A percentile compares a stretch with the other conserved stretches of the same genome.
Evolutionary conservation across 208 protist species (phyloP).

Genomic region (Wallacemonas rigidus): DNA sequence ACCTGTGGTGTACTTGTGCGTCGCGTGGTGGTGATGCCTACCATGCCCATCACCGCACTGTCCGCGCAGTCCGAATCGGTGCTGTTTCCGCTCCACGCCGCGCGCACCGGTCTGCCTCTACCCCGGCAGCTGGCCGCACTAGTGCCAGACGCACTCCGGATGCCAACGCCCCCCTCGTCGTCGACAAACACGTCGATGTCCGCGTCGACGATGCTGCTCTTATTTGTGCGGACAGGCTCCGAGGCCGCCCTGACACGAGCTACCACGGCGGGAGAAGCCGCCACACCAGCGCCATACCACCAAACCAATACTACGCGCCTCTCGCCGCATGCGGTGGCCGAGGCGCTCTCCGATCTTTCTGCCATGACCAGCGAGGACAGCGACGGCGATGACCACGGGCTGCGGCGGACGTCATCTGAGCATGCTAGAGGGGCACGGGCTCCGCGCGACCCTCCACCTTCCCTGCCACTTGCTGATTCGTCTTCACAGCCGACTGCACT

Average conservation of each 20-base stretch:
- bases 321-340: too few species aligned
- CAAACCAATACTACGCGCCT: neutral
- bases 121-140: constrained; percentile 5
- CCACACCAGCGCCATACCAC: neutral
- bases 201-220: constrained; percentile 16
- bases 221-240: constrained; percentile 32
- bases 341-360: too few species aligned
- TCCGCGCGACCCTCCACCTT: neutral
- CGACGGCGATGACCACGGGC: too few species aligned
- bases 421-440: too few species aligned
- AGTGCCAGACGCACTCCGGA: constrained; percentile 39
- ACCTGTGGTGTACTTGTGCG: constrained; percentile 50
- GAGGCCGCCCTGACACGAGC: constrained; percentile 19
- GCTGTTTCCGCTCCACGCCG: constrained; percentile 13
- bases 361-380: too few species aligned
- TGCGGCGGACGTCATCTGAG: too few species aligned
- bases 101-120: too few species aligned
- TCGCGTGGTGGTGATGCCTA: constrained; percentile 62
- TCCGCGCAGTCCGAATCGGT: neutral
- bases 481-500: constrained; percentile 3
- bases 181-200: neutral
- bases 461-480: neutral
- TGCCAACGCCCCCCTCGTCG: constrained; percentile 14
- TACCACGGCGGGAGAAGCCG: too few species aligned
- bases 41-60: constrained; percentile 26